Evolutionary conservation across 1,284 basidiomycete genomes (phyloP).

Genomic region (Cryptococcus sp.): DNA sequence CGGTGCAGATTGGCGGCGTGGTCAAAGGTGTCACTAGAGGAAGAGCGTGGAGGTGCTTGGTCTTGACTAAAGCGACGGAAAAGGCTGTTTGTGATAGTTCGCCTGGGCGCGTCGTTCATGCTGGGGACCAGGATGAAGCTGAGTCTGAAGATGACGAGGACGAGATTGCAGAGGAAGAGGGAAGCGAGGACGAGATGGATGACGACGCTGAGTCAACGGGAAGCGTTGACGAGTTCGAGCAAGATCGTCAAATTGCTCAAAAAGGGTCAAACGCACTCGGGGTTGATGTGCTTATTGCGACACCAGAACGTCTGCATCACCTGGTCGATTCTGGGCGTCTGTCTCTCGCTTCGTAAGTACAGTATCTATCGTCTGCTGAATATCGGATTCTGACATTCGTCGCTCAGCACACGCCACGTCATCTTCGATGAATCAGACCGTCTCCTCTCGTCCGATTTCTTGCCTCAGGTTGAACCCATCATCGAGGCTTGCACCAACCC

Average conservation of each 20-base stretch:
- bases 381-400: neutral
- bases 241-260: neutral
- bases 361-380: neutral
- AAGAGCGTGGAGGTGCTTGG: slow-evolving; percentile 76
- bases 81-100: slow-evolving; percentile 48
- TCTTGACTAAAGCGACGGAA: slow-evolving; percentile 78
- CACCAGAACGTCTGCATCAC: slow-evolving; percentile 52
- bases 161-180: slow-evolving; percentile 21
- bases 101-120: slow-evolving; percentile 24
- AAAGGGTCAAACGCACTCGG: slow-evolving; percentile 25
- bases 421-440: slow-evolving; percentile 90
- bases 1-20: slow-evolving; percentile 93
- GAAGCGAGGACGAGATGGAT: slow-evolving; percentile 18
- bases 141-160: slow-evolving; percentile 12
- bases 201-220: slow-evolving; percentile 25
- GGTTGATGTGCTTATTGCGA: slow-evolving; percentile 52
- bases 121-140: slow-evolving; percentile 12
- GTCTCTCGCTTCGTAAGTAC: slow-evolving; percentile 57
- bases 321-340: slow-evolving; percentile 69
- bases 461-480: slow-evolving; percentile 86
- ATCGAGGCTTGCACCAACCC: slow-evolving; percentile 75
- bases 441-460: slow-evolving; percentile 84
- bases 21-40: slow-evolving; percentile 63
- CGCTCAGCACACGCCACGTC: slow-evolving; percentile 71
- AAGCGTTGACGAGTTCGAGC: slow-evolving; percentile 25